Percentiles rank a stretch among this genome's conserved stretches.
These are phyloP conservation scores for Agrocybe praecox DNA, from an alignment of 768 basidiomycete species.

Conservation along the genomic window DNA sequence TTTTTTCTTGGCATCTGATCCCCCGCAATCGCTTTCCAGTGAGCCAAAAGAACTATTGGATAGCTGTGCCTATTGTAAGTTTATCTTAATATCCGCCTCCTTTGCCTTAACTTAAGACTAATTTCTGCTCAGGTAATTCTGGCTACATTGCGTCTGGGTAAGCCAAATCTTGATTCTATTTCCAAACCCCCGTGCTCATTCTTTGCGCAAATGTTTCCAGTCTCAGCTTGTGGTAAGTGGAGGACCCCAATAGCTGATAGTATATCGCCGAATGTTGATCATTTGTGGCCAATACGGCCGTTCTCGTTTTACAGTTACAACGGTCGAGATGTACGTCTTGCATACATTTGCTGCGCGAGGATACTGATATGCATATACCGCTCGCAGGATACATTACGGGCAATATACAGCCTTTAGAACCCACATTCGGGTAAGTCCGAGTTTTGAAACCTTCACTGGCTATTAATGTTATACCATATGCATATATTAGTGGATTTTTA, in stretches of 20 bases:
- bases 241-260: not conserved
- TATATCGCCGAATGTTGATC: not conserved
- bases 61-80: conserved; percentile 34
- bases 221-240: conserved; percentile 32
- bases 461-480: not conserved
- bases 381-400: conserved; percentile 22
- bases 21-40: conserved; percentile 23
- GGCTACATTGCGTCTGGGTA: conserved; percentile 27
- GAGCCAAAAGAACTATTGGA: conserved; percentile 34
- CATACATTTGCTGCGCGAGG: not conserved
- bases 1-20: not conserved
- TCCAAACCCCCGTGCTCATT: not conserved
- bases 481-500: conserved; percentile 59
- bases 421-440: conserved; percentile 21
- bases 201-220: conserved; percentile 5
- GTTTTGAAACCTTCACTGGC: not conserved
- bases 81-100: not conserved
- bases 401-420: conserved; percentile 18
- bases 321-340: conserved; percentile 27
- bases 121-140: conserved; percentile 19
- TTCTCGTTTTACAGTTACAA: conserved; percentile 22
- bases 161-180: not conserved
- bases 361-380: not conserved
- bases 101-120: not conserved
- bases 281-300: not conserved